Conservation (phyloP, 2,329 filamentous ascomycete species). For the Cladorrhinum sp. region DNA sequence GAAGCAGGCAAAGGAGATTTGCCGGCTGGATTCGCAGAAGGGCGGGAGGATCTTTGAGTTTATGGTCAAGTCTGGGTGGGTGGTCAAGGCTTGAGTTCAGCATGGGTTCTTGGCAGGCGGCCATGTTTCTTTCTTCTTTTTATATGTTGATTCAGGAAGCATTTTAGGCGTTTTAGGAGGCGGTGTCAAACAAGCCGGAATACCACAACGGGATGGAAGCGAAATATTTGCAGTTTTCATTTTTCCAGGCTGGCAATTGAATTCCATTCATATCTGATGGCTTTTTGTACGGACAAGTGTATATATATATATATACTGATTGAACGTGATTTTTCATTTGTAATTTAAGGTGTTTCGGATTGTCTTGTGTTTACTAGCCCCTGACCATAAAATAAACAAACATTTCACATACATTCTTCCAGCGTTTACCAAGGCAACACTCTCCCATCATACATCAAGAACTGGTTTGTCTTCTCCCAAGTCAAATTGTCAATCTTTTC, state of each 20-base stretch:
- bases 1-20: conserved; percentile 87
- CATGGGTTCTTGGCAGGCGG: not conserved
- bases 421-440: conserved; percentile 29
- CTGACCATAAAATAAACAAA: too few species aligned
- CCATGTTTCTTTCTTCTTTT: not conserved
- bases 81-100: conserved; percentile 63
- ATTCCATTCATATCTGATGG: not conserved
- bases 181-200: conserved; percentile 9
- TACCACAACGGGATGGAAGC: conserved; percentile 17
- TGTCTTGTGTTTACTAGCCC: too few species aligned
- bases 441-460: conserved; percentile 21
- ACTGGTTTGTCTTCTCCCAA: conserved; percentile 24
- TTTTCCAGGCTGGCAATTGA: not conserved
- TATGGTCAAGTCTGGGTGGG: conserved; percentile 89
- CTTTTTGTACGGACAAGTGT: not conserved
- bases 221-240: not conserved
- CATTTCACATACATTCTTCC: too few species aligned
- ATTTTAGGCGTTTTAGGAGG: conserved; percentile 12
- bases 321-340: not conserved
- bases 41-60: conserved; percentile 88
- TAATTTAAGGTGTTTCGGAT: not conserved
- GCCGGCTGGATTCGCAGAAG: conserved; percentile 79
- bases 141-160: not conserved
- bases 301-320: not conserved
- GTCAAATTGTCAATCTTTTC: conserved; percentile 25